Evolutionary conservation across 1,139 yeast genomes (phyloP).

Genomic region (Hansenula anomala): DNA sequence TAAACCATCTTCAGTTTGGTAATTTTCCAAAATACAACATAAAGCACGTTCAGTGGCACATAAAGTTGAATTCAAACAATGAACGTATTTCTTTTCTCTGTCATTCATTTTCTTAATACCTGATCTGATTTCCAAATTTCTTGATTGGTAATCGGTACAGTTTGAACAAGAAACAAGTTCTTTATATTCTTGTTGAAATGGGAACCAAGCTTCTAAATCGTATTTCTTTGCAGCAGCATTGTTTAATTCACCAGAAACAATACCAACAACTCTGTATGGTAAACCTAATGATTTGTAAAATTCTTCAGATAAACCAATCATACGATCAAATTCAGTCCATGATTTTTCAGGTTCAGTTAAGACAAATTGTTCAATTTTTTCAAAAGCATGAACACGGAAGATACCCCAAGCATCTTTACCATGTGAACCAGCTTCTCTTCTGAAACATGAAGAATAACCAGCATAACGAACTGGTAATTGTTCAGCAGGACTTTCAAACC

Average conservation of each 20-base stretch:
- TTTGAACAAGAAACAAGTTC: conserved; percentile 97
- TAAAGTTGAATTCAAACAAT: conserved; percentile 94
- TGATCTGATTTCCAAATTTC: conserved; percentile 97
- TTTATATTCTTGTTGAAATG: conserved; percentile 97
- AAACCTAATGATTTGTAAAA: conserved; percentile 88
- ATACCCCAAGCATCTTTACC: conserved; percentile 99
- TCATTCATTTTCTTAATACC: conserved; percentile 96
- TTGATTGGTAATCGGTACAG: conserved; percentile 98
- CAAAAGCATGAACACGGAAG: conserved; percentile 97
- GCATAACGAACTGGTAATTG: conserved; percentile 96
- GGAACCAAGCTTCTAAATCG: conserved; percentile 99
- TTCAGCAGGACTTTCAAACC: conserved; percentile 97
- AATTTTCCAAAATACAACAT: conserved; percentile 95
- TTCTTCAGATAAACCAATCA: conserved; percentile 89
- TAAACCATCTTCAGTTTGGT: conserved; percentile 95
- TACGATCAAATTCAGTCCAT: conserved; percentile 94
- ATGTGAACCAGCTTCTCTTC: conserved; percentile 99
- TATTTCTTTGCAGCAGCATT: conserved; percentile 98
- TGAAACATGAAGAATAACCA: conserved; percentile 97
- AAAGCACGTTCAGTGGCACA: conserved; percentile 98
- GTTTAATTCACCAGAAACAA: conserved; percentile 97
- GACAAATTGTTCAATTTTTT: conserved; percentile 95
- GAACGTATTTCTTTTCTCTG: conserved; percentile 95
- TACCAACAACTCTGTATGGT: conserved; percentile 96
- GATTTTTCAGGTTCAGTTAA: conserved; percentile 97